Evolutionary conservation across 345 rosid species (phyloP).

Genomic region (Theobroma cacao): DNA sequence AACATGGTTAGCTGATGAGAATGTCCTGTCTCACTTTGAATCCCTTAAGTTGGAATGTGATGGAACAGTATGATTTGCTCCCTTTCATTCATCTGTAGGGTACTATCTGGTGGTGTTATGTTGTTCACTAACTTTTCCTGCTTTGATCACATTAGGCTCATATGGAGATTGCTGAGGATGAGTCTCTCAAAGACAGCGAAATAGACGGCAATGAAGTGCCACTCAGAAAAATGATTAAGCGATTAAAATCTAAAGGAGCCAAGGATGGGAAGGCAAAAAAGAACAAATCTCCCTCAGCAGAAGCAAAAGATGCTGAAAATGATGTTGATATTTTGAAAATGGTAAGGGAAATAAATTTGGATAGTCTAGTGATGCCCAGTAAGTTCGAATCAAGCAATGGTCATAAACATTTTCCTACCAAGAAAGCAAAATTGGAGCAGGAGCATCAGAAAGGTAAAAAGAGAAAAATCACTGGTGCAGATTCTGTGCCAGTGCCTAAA

Average conservation of each 20-base stretch:
- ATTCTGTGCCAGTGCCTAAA: conserved; percentile 64
- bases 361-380: conserved; percentile 44
- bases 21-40: conserved; percentile 63
- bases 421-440: conserved; percentile 35
- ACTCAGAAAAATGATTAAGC: conserved; percentile 69
- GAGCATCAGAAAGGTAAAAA: conserved; percentile 53
- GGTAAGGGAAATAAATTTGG: conserved; percentile 94
- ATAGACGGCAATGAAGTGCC: conserved; percentile 80
- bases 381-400: conserved; percentile 86
- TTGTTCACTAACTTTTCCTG: conserved; percentile 16
- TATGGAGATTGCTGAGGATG: conserved; percentile 39
- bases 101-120: conserved; percentile 11
- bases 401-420: conserved; percentile 45
- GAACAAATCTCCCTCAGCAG: conserved; percentile 41
- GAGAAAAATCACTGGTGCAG: conserved; percentile 49
- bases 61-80: conserved; percentile 46
- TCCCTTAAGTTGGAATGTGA: conserved; percentile 60
- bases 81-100: conserved; percentile 8
- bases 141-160: conserved; percentile 44
- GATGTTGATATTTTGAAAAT: conserved; percentile 83
- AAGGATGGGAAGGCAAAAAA: conserved; percentile 55
- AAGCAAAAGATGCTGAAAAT: conserved; percentile 47
- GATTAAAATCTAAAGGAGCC: conserved; percentile 63
- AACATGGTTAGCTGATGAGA: conserved; percentile 87
- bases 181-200: conserved; percentile 50